Percentiles rank a stretch among this genome's conserved stretches.
Conservation (phyloP, 2,329 filamentous ascomycete species). For the Peltaster fructicola region DNA sequence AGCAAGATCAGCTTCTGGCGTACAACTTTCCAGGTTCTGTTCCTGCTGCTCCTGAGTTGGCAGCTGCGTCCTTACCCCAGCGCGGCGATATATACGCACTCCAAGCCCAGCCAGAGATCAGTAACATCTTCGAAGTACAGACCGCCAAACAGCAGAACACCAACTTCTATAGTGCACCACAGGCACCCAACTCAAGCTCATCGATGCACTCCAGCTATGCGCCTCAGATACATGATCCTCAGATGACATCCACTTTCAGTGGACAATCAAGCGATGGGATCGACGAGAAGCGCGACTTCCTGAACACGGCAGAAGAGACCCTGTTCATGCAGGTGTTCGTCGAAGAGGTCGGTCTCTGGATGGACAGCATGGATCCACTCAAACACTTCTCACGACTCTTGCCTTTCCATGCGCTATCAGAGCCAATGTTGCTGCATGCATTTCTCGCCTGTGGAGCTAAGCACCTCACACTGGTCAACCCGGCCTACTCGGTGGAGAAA, state of each 20-base stretch:
- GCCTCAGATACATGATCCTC: slow-evolving; percentile 10
- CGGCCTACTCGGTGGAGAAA: slow-evolving; percentile 56
- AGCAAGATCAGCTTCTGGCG: slow-evolving; percentile 10
- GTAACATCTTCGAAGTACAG: slow-evolving; percentile 22
- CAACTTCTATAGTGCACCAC: slow-evolving; percentile 7
- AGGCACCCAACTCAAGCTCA: slow-evolving; percentile 9
- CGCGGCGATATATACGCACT: too few species aligned
- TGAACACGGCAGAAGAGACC: slow-evolving; percentile 61
- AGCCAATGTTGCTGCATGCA: slow-evolving; percentile 78
- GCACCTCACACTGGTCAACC: slow-evolving; percentile 55
- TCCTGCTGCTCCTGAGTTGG: slow-evolving; percentile 8
- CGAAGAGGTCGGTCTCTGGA: slow-evolving; percentile 79
- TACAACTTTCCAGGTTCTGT: slow-evolving; percentile 10
- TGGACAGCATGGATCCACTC: slow-evolving; percentile 74
- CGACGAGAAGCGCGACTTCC: slow-evolving; percentile 38
- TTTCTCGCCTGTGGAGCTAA: slow-evolving; percentile 77
- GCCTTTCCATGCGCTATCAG: slow-evolving; percentile 65
- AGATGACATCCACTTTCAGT: slow-evolving; percentile 1
- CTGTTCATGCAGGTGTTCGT: slow-evolving; percentile 86
- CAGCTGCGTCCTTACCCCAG: too few species aligned
- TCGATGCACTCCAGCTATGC: slow-evolving; percentile 9
- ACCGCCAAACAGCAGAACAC: too few species aligned
- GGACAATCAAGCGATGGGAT: neutral
- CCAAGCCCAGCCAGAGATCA: slow-evolving; percentile 15
- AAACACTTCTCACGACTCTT: slow-evolving; percentile 72